These are phyloP conservation scores for Babesia divergens DNA, from an alignment of 169 alveolate species.

Conservation along the genomic window DNA sequence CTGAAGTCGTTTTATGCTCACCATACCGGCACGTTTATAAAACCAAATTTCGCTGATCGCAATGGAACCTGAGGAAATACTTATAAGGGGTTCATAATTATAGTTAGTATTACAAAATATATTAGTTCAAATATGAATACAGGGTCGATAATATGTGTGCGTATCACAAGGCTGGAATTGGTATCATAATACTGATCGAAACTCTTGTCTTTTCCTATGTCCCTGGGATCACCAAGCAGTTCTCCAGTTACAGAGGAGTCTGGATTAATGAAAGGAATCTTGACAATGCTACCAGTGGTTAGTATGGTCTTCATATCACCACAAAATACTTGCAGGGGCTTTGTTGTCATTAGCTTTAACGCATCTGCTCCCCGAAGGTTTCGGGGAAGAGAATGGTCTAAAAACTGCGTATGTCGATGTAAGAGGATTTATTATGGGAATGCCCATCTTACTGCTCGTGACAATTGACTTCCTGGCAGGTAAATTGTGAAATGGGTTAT, in stretches of 20 bases:
- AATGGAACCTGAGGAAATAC: too few relatives aligned
- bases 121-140: neutral
- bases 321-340: slow-evolving; percentile 38
- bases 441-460: slow-evolving; percentile 54
- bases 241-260: slow-evolving; percentile 17
- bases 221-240: slow-evolving; percentile 40
- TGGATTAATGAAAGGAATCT: slow-evolving; percentile 50
- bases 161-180: slow-evolving; percentile 40
- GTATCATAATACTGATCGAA: slow-evolving; percentile 48
- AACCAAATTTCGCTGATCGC: too few relatives aligned
- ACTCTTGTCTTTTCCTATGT: slow-evolving; percentile 52
- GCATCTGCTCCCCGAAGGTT: slow-evolving; percentile 64
- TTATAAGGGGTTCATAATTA: too few relatives aligned
- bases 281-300: slow-evolving; percentile 66
- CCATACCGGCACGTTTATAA: too few relatives aligned
- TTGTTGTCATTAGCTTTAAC: slow-evolving; percentile 57
- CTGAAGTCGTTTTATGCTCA: too few relatives aligned
- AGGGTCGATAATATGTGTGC: neutral
- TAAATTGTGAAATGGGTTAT: neutral
- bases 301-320: neutral
- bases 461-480: slow-evolving; percentile 64
- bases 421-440: slow-evolving; percentile 50
- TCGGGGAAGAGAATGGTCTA: slow-evolving; percentile 9
- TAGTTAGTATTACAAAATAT: too few relatives aligned
- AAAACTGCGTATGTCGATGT: slow-evolving; percentile 18